Percentiles rank a stretch among this genome's conserved stretches.
These are phyloP conservation scores for Pyrenophora seminiperda DNA, from an alignment of 2,329 filamentous ascomycete species.

Conservation along the genomic window DNA sequence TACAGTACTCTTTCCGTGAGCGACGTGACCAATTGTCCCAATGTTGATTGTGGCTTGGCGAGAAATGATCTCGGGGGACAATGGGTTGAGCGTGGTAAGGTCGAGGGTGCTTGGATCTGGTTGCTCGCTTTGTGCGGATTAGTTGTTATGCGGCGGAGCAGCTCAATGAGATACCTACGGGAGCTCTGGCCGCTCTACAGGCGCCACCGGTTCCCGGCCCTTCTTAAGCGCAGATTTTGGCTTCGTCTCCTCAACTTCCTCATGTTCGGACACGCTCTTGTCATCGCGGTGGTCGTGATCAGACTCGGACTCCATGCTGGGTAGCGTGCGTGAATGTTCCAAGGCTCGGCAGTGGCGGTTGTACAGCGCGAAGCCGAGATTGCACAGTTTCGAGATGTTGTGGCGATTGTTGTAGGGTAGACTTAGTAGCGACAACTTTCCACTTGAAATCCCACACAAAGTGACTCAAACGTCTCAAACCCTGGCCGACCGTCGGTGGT, in stretches of 20 bases:
- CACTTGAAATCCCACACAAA: conserved; percentile 37
- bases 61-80: conserved; percentile 96
- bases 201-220: conserved; percentile 61
- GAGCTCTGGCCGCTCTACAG: conserved; percentile 66
- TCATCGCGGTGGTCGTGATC: conserved; percentile 49
- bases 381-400: not conserved
- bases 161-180: conserved; percentile 54
- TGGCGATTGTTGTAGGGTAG: conserved; percentile 11
- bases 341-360: not conserved
- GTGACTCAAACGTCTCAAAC: conserved; percentile 46
- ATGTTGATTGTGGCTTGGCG: conserved; percentile 99
- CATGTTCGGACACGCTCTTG: conserved; percentile 69
- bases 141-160: conserved; percentile 16
- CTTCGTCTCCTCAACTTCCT: conserved; percentile 67
- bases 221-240: conserved; percentile 88
- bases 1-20: conserved; percentile 97
- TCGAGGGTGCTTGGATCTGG: conserved; percentile 91
- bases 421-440: conserved; percentile 17
- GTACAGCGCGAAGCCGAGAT: not conserved
- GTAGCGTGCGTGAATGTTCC: conserved; percentile 7
- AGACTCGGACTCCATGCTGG: conserved; percentile 51
- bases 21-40: conserved; percentile 97
- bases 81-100: conserved; percentile 75
- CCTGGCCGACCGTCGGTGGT: conserved; percentile 33
- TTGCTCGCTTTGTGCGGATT: conserved; percentile 63